phyloP scores from a whole-genome alignment of 2,329 filamentous ascomycete species.

The Epichloe aotearoae region DNA sequence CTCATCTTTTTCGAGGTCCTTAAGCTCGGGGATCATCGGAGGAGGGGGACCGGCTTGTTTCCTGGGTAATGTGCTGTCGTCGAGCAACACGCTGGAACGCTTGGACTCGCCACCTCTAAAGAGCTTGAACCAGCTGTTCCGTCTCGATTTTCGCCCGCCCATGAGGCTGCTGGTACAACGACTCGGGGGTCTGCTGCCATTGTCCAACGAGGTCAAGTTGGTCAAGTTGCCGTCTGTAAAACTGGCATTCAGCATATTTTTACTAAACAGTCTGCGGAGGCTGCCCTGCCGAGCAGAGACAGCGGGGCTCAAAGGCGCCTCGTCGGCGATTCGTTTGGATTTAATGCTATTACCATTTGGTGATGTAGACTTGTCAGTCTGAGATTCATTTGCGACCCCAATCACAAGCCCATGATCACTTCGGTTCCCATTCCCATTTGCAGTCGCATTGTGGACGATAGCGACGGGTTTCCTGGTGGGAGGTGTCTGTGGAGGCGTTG shows the following conservation, averaged over 20 bases:
- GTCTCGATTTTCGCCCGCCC: conserved; percentile 41
- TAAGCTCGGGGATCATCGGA: conserved; percentile 48
- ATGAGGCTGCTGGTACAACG: conserved; percentile 33
- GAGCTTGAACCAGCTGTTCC: conserved; percentile 46
- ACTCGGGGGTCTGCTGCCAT: conserved; percentile 35
- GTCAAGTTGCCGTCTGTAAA: conserved; percentile 36
- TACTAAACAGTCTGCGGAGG: conserved; percentile 44
- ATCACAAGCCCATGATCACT: neutral
- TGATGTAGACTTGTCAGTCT: conserved; percentile 5
- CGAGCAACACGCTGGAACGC: conserved; percentile 30
- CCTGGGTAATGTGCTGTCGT: conserved; percentile 20
- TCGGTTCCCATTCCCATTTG: neutral
- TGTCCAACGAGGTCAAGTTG: conserved; percentile 29
- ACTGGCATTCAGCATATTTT: conserved; percentile 39
- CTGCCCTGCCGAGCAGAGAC: conserved; percentile 39
- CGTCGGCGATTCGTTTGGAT: conserved; percentile 36
- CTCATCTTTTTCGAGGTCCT: conserved; percentile 35
- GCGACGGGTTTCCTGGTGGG: conserved; percentile 12
- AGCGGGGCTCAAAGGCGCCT: conserved; percentile 38
- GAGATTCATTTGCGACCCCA: neutral
- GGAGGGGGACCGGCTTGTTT: conserved; percentile 38
- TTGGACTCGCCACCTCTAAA: conserved; percentile 28
- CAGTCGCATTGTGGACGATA: neutral
- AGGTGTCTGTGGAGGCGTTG: conserved; percentile 28
- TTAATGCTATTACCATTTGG: conserved; percentile 30